Base-by-base conservation (phyloP, 2,329 filamentous ascomycete species). In the Colletotrichum sp. region DNA sequence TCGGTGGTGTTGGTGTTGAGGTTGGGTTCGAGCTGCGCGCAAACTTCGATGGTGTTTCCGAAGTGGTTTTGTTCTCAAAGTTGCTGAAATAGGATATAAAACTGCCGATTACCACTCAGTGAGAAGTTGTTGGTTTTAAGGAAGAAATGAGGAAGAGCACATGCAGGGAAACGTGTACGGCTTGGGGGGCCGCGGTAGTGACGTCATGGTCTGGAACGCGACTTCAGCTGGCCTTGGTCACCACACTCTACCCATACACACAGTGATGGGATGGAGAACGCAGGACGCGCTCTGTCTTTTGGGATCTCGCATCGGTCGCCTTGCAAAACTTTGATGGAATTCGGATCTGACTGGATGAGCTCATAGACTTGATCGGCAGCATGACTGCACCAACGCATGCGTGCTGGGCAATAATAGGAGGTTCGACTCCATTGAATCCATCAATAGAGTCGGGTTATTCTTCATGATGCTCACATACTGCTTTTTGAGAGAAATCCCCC, bases 261-360 rank as follows among this genome's bases (percentile, higher is more conserved):
- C 4, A 13, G 2, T 21, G 18, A 76, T 76, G 73, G 59, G 70
- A 76, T 10, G 73, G 57, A 69, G 32, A 76, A 73, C 34, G 73
- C 64, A 73, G 34, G 59, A 73, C 16, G 18, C 70, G 64, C 70
- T 76, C 44, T 73, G 73, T 13, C 70, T 18, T 63, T 59, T 63
- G 7, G 7, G 15, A 44, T 21, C 5, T 71, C 69, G 39, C 39
- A 28, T 57, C 24, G 49, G 16, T 60, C 12, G 2, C 15, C 30
- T 24, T 24, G 24, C 24, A 24, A 24, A 24, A 24, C 24, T 24
- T 24, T 24, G 24, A 24, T 24, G 24, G 24, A 24, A 24, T 24
- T 24, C 24, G 24, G 24, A 24, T 24, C 24, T 24, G 24, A 24
- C 24, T 24, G 24, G 24, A 24, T 24, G 24, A 24, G 24, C 24